These are phyloP conservation scores for Wickerhamiella sorbophila DNA, from an alignment of 805 yeast genomes.

Conservation along the genomic window DNA sequence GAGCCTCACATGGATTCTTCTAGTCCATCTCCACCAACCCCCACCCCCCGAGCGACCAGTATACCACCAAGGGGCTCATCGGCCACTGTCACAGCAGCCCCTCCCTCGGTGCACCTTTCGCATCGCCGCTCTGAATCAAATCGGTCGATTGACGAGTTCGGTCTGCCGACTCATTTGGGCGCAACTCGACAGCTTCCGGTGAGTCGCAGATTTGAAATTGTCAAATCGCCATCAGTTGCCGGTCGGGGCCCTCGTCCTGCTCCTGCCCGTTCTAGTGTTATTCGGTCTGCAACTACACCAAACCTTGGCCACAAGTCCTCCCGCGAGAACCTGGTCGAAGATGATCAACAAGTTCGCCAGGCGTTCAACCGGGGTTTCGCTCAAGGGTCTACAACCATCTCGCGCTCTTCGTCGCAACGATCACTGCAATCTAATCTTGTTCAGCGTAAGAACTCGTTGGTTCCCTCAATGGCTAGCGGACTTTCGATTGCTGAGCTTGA, in stretches of 20 bases:
- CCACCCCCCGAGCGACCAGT: background rate
- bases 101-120: background rate
- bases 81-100: background rate
- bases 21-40: background rate
- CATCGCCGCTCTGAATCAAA: background rate
- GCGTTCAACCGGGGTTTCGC: background rate
- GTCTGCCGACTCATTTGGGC: background rate
- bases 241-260: background rate
- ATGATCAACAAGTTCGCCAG: background rate
- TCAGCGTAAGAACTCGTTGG: background rate
- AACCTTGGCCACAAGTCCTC: background rate
- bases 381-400: background rate
- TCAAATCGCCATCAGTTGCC: constrained; percentile 2
- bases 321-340: background rate
- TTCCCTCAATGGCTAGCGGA: constrained; percentile 17
- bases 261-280: too few species aligned
- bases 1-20: too few species aligned
- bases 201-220: constrained; percentile 5
- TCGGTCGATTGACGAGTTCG: background rate
- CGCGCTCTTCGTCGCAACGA: background rate
- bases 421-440: background rate
- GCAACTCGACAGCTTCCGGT: background rate
- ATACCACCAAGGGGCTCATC: background rate
- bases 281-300: background rate
- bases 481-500: background rate